Conservation (phyloP, 2,329 filamentous ascomycete genomes). For the Polychaeton citri region DNA sequence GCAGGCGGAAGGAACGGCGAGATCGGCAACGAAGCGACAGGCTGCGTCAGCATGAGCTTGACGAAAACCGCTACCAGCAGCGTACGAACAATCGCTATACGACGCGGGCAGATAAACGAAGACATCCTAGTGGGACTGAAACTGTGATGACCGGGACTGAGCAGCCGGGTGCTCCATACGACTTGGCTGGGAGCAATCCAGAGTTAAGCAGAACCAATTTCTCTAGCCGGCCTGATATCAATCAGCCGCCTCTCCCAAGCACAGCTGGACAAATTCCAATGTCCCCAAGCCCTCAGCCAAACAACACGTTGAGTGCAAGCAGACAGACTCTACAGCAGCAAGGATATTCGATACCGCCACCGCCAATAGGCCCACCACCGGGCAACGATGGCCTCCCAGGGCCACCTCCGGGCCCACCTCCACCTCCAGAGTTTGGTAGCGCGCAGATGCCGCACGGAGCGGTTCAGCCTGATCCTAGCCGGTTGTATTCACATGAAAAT, state of each 20-base stretch:
- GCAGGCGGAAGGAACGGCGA: constrained; percentile 41
- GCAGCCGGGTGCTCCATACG: constrained; percentile 17
- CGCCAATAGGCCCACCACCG: constrained; percentile 8
- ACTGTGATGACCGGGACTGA: constrained; percentile 18
- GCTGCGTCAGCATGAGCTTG: constrained; percentile 33
- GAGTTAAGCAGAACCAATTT: constrained; percentile 26
- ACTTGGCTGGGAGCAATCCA: constrained; percentile 30
- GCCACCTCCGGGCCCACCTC: constrained; percentile 22
- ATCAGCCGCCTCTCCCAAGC: constrained; percentile 20
- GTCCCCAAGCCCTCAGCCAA: neutral
- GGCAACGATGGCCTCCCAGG: constrained; percentile 11
- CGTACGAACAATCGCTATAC: constrained; percentile 8
- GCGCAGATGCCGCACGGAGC: constrained; percentile 27
- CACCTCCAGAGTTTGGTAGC: constrained; percentile 14
- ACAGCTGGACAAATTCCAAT: constrained; percentile 15
- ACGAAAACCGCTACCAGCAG: constrained; percentile 22
- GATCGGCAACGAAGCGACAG: constrained; percentile 48
- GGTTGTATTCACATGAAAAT: constrained; percentile 19
- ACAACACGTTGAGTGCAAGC: neutral
- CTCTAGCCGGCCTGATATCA: constrained; percentile 8
- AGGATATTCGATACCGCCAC: constrained; percentile 12
- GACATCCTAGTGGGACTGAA: constrained; percentile 16
- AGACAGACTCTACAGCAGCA: neutral
- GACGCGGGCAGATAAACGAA: constrained; percentile 2
- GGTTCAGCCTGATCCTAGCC: constrained; percentile 23